Evolutionary conservation across 768 basidiomycete genomes (phyloP), one percentile per base, ranked within the genome.

Genomic region (Suillus paluster): DNA sequence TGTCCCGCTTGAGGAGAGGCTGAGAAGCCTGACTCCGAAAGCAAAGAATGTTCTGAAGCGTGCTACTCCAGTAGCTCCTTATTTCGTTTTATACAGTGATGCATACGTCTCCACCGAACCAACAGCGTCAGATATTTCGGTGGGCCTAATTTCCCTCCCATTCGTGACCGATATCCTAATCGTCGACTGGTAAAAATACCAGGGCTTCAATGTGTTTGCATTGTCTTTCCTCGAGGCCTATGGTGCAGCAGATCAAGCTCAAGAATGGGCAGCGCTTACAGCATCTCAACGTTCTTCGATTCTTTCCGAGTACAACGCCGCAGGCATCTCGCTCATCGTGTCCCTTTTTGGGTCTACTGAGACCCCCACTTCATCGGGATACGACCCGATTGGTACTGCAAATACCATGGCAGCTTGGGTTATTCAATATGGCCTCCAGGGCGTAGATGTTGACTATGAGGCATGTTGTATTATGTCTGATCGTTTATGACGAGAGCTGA

Each of bases 241-340:
- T 17, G 83, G 84, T 4, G 67, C 81, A 0, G 77, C 67, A 52
- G 82, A 84, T 62, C 68, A 84, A 71, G 84, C 82, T 7, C 70
- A 72, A 55, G 78, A 79, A 61, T 85, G 83, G 83, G 67, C 77
- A 27, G 66, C 67, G 39, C 72, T 85, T 3, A 70, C 77, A 2
- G 73, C 74, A 5, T 63, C 64, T 19, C 70, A 82, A 38, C 80
- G 85, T 33, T 62, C 78, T 14, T 39, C 77, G 15, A 77, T 82
- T 66, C 72, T 84, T 62, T 64, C 79, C 1, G 77, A 82, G 60
- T 87, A 87, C 67, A 77, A 76, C 25, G 77, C 80, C 0, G 84
- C 85, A 7, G 86, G 86, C 21, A 86, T 87, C 69, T 82, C 81
- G 23, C 67, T 88, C 50, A 79, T 88, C 57, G 86, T 87, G 5